phyloP scores from a whole-genome alignment of 2,329 filamentous ascomycete genomes.

The Endoconidiophora polonica region DNA sequence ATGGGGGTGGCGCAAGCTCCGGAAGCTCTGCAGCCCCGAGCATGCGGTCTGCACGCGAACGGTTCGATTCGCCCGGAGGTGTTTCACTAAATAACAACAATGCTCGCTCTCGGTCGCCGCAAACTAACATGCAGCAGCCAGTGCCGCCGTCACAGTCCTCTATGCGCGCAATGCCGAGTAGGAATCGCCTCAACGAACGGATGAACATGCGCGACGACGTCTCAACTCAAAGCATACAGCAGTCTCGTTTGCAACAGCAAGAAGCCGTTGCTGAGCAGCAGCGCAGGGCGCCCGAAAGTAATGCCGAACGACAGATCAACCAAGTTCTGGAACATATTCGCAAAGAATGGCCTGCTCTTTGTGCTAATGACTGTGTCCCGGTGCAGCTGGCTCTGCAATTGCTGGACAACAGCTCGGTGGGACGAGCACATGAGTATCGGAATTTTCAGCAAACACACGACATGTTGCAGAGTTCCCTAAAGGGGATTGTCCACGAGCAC shows the following conservation, averaged over 20 bases:
- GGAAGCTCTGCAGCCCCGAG: conserved; percentile 8
- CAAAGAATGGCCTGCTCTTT: conserved; percentile 83
- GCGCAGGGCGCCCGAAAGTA: conserved; percentile 24
- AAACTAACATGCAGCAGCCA: conserved; percentile 2
- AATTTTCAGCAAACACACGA: conserved; percentile 72
- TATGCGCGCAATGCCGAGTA: conserved; percentile 21
- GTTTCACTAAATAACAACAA: conserved; percentile 2
- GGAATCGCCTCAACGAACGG: conserved; percentile 16
- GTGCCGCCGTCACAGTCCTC: conserved; percentile 2
- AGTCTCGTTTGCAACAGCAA: conserved; percentile 13
- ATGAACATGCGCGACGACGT: conserved; percentile 7
- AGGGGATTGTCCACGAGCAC: conserved; percentile 93
- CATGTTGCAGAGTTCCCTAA: conserved; percentile 82
- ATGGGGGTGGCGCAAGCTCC: conserved; percentile 6
- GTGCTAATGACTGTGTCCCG: conserved; percentile 71
- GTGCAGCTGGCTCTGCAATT: conserved; percentile 90
- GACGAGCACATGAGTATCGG: conserved; percentile 72
- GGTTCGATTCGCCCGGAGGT: conserved; percentile 8
- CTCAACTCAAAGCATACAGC: conserved; percentile 5
- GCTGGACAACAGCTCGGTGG: conserved; percentile 84
- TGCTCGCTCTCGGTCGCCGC: conserved; percentile 8
- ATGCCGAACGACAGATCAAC: conserved; percentile 38
- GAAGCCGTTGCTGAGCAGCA: conserved; percentile 3
- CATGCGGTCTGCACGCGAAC: conserved; percentile 10
- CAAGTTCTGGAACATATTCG: conserved; percentile 69